phyloP scores from a whole-genome alignment of 1,139 yeast genomes.

The Pichia terricola region DNA sequence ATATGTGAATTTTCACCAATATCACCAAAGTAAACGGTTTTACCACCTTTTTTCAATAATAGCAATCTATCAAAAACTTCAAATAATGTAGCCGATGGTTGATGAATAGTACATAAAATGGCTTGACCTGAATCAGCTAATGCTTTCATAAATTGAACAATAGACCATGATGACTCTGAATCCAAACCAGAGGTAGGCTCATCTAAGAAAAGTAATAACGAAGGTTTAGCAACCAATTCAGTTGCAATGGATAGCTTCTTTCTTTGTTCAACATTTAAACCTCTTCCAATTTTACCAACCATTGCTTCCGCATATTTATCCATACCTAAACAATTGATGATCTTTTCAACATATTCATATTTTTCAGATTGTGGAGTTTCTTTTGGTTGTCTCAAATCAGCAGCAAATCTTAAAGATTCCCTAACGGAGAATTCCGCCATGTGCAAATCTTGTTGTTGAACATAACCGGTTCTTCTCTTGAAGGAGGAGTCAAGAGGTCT shows the following conservation, averaged over 20 bases:
- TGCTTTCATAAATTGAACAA: slow-evolving; percentile 34
- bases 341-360: slow-evolving; percentile 41
- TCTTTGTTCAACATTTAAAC: slow-evolving; percentile 54
- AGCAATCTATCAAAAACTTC: slow-evolving; percentile 39
- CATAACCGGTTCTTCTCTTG: slow-evolving; percentile 47
- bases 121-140: slow-evolving; percentile 45
- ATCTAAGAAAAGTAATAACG: slow-evolving; percentile 38
- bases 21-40: slow-evolving; percentile 53
- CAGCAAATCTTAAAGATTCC: slow-evolving; percentile 46
- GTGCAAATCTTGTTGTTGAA: slow-evolving; percentile 51
- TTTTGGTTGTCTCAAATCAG: slow-evolving; percentile 43
- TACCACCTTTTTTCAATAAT: slow-evolving; percentile 40
- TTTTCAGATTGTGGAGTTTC: slow-evolving; percentile 39
- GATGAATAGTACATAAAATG: slow-evolving; percentile 49
- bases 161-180: slow-evolving; percentile 48
- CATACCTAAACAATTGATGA: slow-evolving; percentile 42
- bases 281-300: slow-evolving; percentile 44
- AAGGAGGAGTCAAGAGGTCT: slow-evolving; percentile 35
- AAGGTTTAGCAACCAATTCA: slow-evolving; percentile 44
- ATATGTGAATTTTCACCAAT: slow-evolving; percentile 42
- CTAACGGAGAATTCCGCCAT: slow-evolving; percentile 42
- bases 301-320: slow-evolving; percentile 46
- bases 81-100: slow-evolving; percentile 48
- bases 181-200: slow-evolving; percentile 48
- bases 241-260: slow-evolving; percentile 53